These are phyloP conservation scores for Aspergillus sp. DNA, from an alignment of 2,329 filamentous ascomycete species.

Conservation along the genomic window DNA sequence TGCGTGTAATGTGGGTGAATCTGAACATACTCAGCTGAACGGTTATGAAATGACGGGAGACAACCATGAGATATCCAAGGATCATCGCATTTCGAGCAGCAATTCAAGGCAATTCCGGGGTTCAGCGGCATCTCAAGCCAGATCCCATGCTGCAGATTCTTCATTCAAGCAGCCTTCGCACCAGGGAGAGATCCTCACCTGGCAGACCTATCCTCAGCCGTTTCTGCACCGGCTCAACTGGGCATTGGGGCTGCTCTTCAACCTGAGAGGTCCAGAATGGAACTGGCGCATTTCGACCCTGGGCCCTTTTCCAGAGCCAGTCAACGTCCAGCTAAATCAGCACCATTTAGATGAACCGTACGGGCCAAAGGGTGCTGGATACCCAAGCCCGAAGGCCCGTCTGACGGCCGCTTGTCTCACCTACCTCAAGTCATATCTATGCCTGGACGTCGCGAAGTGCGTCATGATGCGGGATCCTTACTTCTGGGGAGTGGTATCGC, in stretches of 20 bases:
- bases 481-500: constrained; percentile 53
- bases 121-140: neutral
- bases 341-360: constrained; percentile 5
- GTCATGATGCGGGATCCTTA: constrained; percentile 68
- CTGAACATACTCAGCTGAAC: neutral
- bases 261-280: constrained; percentile 53
- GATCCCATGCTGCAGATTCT: neutral
- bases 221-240: constrained; percentile 49
- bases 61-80: too few relatives aligned
- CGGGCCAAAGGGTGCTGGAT: constrained; percentile 19
- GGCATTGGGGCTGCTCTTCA: constrained; percentile 48
- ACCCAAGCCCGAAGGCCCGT: constrained; percentile 37
- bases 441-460: constrained; percentile 61
- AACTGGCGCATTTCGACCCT: constrained; percentile 47
- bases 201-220: constrained; percentile 45
- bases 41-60: too few relatives aligned
- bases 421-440: constrained; percentile 52
- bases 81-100: too few relatives aligned
- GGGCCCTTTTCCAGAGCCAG: constrained; percentile 21
- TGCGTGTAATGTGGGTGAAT: neutral
- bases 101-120: too few relatives aligned
- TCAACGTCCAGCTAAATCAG: constrained; percentile 15
- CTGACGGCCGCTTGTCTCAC: constrained; percentile 37
- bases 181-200: constrained; percentile 31
- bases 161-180: neutral